Evolutionary conservation across 2,329 filamentous ascomycete genomes (phyloP).

Genomic region (Colletotrichum sp.): DNA sequence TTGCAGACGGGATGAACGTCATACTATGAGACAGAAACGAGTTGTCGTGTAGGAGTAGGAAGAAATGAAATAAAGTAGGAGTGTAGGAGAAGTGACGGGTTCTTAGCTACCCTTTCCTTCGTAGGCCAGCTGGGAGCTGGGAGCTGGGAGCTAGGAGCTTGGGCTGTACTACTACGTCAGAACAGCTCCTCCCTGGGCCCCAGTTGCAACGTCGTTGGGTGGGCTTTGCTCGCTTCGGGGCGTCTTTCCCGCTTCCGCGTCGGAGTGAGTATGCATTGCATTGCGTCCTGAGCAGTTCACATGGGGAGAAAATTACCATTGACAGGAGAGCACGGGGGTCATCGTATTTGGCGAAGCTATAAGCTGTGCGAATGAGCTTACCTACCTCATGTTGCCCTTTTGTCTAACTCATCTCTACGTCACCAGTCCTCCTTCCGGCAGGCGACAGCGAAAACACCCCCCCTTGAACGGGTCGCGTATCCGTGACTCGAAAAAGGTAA

Average conservation of each 20-base stretch:
- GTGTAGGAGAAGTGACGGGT: background rate
- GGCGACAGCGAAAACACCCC: background rate
- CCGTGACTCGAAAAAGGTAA: background rate
- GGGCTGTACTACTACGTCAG: conserved; percentile 14
- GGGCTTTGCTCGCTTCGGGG: background rate
- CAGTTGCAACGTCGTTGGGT: background rate
- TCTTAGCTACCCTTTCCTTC: background rate
- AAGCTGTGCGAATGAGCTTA: background rate
- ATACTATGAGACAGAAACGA: background rate
- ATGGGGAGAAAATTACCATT: background rate
- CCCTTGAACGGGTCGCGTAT: background rate
- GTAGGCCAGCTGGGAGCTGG: background rate
- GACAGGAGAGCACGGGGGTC: background rate
- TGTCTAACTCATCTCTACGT: background rate
- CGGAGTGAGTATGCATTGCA: background rate
- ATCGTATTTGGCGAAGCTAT: background rate
- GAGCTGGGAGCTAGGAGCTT: background rate
- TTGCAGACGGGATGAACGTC: background rate
- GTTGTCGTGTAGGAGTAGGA: background rate
- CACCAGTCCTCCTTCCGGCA: background rate
- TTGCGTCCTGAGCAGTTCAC: background rate
- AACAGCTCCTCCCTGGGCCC: background rate
- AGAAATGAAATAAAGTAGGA: background rate
- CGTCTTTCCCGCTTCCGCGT: background rate
- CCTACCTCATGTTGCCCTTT: background rate